Conservation (phyloP, 1,284 basidiomycete genomes). For the Boletellus sp. region DNA sequence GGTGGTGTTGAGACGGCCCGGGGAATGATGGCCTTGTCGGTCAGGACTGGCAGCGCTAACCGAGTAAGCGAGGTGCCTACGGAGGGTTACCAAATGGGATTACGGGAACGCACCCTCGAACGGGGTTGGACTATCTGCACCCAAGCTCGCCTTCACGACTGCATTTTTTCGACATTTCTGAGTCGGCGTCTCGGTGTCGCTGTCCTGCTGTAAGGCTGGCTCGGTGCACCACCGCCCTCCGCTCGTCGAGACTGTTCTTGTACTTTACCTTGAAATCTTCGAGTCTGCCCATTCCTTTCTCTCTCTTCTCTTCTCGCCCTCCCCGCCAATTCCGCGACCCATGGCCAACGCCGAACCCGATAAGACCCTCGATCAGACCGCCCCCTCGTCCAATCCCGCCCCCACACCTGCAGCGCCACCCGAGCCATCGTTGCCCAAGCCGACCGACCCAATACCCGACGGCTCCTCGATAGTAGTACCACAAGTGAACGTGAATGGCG, state of each 20-base stretch:
- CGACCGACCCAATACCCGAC: constrained; percentile 11
- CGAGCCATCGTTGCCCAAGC: constrained; percentile 5
- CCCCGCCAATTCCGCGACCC: neutral
- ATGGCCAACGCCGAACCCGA: constrained; percentile 27
- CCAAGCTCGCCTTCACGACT: constrained; percentile 15
- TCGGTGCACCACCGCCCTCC: constrained; percentile 9
- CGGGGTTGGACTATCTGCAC: constrained; percentile 19
- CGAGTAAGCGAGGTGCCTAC: constrained; percentile 17
- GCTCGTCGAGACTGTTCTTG: constrained; percentile 12
- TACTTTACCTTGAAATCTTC: constrained; percentile 21
- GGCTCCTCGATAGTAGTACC: constrained; percentile 26
- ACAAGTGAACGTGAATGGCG: constrained; percentile 34
- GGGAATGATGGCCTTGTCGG: neutral
- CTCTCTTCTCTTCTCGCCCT: neutral
- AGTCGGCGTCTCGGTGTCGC: constrained; percentile 11
- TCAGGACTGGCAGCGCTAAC: neutral
- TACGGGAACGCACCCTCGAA: constrained; percentile 22
- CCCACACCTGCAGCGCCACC: constrained; percentile 4
- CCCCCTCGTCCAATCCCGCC: constrained; percentile 3
- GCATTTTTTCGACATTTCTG: constrained; percentile 28
- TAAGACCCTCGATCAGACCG: constrained; percentile 25
- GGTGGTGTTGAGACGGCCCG: neutral
- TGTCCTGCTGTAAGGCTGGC: constrained; percentile 8
- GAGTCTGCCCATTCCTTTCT: neutral
- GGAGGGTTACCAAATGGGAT: constrained; percentile 26